Evolutionary conservation across 108 stramenopile genomes (phyloP), one percentile per base, ranked within the genome.

Genomic region (Fragilariopsis cylindrus): DNA sequence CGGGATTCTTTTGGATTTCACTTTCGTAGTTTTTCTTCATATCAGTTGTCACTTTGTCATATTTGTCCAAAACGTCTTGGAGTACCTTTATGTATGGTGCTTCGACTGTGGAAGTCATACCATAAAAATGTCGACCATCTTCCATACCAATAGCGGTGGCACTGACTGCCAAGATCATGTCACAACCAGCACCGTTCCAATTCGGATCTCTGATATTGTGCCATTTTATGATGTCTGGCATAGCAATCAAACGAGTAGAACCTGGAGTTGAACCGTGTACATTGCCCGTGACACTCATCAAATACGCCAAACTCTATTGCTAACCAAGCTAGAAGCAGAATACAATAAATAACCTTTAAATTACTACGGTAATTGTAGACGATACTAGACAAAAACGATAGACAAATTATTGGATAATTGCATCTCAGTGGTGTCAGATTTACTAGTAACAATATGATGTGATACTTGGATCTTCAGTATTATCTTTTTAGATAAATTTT

Each of bases 121-220:
- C 30, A 9, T n/a, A n/a, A n/a, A 54, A 39, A 16, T 44, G 67
- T n/a, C 46, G n/a, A 48, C 9, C 30, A 9, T 52, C 67, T 5
- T 69, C 67, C 67, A 69, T 69, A 16, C 67, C 67, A 53, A 16
- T 16, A 30, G 50, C 18, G n/a, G 67, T 69, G 0, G 8, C 66
- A 9, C 46, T 7, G 21, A 46, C 13, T 5, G 45, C 7, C 16
- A 4, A 4, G 48, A 21, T 8, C 3, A 53, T 52, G 7, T 3
- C 6, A n/a, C 11, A 40, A 5, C 18, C 67, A 44, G 4, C 13
- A 11, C 19, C n/a, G 5, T 67, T 49, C 67, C 67, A 69, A 49
- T 49, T 50, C 5, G 48, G 48, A 41, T 40, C 40, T 11, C 13
- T 7, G 39, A 69, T 69, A 19, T 69, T 11, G 42, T n/a, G 57